Percentiles rank a stretch among this genome's conserved stretches.
Evolutionary conservation across 345 rosid species (phyloP).

Genomic region (Gossypioides kirkii): DNA sequence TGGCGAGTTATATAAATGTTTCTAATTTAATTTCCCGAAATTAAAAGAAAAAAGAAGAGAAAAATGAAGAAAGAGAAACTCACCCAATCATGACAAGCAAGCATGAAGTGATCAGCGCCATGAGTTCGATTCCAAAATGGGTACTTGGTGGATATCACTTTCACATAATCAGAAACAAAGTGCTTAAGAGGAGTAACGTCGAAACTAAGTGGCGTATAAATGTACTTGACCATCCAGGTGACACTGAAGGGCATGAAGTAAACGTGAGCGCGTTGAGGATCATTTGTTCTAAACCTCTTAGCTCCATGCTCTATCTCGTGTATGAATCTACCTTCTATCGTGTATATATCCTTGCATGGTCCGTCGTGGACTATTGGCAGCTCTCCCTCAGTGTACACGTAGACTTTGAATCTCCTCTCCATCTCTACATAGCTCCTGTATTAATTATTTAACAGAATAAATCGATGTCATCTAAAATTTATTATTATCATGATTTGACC

Average conservation of each 20-base stretch:
- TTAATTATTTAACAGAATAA: not conserved
- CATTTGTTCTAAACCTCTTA: conserved; percentile 46
- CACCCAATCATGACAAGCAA: conserved; percentile 90
- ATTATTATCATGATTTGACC: not conserved
- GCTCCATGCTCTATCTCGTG: conserved; percentile 59
- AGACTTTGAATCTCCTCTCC: conserved; percentile 86
- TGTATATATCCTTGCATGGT: conserved; percentile 76
- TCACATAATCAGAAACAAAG: conserved; percentile 67
- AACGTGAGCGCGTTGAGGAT: conserved; percentile 55
- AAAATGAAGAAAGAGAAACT: conserved; percentile 10
- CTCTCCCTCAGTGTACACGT: conserved; percentile 80
- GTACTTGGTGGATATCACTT: conserved; percentile 49
- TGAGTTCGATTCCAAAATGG: conserved; percentile 73
- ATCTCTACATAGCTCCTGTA: conserved; percentile 74
- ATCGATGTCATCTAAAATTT: not conserved
- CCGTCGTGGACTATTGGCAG: conserved; percentile 71
- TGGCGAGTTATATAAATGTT: not conserved
- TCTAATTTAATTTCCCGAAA: not conserved
- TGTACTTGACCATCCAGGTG: conserved; percentile 63
- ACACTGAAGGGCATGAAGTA: conserved; percentile 89
- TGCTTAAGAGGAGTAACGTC: conserved; percentile 42
- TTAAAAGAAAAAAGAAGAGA: not conserved
- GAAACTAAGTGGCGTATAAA: conserved; percentile 37
- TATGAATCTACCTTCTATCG: conserved; percentile 86
- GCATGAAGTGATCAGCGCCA: conserved; percentile 91